Percentiles rank a stretch among this genome's conserved stretches.
phyloP scores from a whole-genome alignment of 768 basidiomycete genomes.

The Boletus subcaerulescens region DNA sequence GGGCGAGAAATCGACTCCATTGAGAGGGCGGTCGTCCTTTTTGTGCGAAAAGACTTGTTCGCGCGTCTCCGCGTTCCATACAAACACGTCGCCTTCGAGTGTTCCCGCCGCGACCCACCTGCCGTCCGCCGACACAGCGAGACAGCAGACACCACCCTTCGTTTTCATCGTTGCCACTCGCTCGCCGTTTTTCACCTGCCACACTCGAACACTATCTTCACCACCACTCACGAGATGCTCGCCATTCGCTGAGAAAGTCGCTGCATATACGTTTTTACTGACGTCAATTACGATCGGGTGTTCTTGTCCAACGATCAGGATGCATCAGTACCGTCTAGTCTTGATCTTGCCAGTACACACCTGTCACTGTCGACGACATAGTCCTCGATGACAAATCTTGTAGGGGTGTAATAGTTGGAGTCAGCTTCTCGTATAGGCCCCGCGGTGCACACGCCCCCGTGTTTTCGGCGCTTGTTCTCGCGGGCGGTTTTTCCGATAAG shows the following conservation, averaged over 20 bases:
- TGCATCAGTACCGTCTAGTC: neutral
- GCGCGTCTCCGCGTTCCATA: neutral
- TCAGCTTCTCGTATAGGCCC: too few species aligned
- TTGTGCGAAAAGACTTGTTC: neutral
- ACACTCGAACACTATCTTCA: neutral
- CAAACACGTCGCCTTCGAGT: neutral
- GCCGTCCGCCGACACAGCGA: neutral
- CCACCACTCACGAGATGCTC: neutral
- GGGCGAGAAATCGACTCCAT: neutral
- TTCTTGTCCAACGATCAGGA: neutral
- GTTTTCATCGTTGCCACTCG: neutral
- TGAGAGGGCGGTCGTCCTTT: neutral
- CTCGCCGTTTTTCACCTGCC: neutral
- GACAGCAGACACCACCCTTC: neutral
- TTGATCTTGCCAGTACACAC: neutral
- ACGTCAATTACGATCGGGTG: neutral
- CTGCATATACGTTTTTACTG: neutral
- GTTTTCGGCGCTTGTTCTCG: too few species aligned
- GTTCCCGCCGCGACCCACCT: neutral
- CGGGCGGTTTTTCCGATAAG: too few species aligned
- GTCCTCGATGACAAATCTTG: too few species aligned
- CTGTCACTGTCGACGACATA: neutral
- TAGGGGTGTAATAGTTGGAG: too few species aligned
- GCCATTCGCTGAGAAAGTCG: neutral
- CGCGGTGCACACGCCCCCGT: too few species aligned